Evolutionary conservation across 139 green algal species (phyloP).

Genomic region (Microglena sp.): DNA sequence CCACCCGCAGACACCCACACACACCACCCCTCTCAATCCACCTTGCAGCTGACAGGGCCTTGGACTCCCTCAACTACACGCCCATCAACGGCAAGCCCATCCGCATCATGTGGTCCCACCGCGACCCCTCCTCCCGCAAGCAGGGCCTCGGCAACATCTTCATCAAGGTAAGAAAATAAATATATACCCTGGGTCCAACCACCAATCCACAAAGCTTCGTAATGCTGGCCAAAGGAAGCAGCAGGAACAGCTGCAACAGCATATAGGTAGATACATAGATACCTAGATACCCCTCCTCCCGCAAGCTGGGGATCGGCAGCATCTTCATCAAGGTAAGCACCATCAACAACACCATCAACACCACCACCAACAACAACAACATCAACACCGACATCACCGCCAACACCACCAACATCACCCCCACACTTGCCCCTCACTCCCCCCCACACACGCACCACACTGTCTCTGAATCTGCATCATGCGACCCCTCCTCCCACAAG

Average conservation of each 20-base stretch:
- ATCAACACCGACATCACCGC: too few relatives aligned
- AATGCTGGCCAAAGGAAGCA: too few relatives aligned
- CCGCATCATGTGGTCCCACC: conserved; percentile 91
- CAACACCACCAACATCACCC: too few relatives aligned
- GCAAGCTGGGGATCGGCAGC: conserved; percentile 75
- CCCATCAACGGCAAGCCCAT: conserved; percentile 77
- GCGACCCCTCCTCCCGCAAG: conserved; percentile 66
- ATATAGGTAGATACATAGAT: too few relatives aligned
- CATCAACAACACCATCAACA: too few relatives aligned
- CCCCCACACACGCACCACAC: too few relatives aligned
- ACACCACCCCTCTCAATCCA: too few relatives aligned
- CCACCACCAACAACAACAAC: too few relatives aligned
- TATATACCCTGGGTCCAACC: background rate
- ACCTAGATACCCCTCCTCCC: conserved; percentile 58
- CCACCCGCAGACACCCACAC: too few relatives aligned
- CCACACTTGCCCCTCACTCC: too few relatives aligned
- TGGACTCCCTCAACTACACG: conserved; percentile 87
- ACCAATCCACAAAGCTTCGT: too few relatives aligned
- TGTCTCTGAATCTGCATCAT: conserved; percentile 97
- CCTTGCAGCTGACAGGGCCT: conserved; percentile 64
- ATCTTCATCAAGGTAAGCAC: conserved; percentile 89
- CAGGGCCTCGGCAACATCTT: conserved; percentile 86
- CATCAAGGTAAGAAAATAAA: conserved; percentile 64
- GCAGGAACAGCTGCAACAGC: too few relatives aligned
- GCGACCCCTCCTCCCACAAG: conserved; percentile 66